These are phyloP conservation scores for Aureobasidium sp. DNA, from an alignment of 2,329 filamentous ascomycete species.

Conservation along the genomic window DNA sequence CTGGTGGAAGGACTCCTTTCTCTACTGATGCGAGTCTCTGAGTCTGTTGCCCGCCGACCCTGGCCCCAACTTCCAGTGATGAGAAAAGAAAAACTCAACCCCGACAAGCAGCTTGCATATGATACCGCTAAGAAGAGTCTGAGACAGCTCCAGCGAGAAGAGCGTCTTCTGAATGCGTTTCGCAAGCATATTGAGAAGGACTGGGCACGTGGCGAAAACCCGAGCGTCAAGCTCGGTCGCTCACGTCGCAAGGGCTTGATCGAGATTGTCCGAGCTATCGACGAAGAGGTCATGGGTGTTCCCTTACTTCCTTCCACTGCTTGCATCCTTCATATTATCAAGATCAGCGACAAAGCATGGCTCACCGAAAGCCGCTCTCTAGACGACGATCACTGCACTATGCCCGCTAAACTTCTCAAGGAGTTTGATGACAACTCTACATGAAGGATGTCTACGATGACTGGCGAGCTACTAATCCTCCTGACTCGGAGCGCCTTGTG, in stretches of 20 bases:
- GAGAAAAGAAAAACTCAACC: not conserved
- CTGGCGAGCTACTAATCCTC: not conserved
- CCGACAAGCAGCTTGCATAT: not conserved
- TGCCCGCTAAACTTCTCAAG: not conserved
- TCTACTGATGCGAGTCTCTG: not conserved
- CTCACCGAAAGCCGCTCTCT: not conserved
- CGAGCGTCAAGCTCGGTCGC: too few species aligned
- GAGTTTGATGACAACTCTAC: not conserved
- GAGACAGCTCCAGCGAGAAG: not conserved
- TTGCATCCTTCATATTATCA: not conserved
- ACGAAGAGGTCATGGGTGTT: not conserved
- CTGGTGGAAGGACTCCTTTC: not conserved
- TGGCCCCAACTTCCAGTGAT: not conserved
- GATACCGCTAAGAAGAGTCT: too few species aligned
- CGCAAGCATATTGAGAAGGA: not conserved
- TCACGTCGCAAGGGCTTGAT: not conserved
- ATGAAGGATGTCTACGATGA: not conserved
- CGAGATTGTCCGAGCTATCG: not conserved
- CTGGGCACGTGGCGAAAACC: not conserved
- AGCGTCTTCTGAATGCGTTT: not conserved
- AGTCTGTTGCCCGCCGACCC: not conserved
- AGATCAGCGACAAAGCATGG: not conserved
- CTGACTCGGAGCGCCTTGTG: not conserved
- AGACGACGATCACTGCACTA: not conserved
- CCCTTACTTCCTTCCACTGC: not conserved